Evolutionary conservation across 164 flowering plant species (phyloP).

Genomic region (Magnolia sinica): DNA sequence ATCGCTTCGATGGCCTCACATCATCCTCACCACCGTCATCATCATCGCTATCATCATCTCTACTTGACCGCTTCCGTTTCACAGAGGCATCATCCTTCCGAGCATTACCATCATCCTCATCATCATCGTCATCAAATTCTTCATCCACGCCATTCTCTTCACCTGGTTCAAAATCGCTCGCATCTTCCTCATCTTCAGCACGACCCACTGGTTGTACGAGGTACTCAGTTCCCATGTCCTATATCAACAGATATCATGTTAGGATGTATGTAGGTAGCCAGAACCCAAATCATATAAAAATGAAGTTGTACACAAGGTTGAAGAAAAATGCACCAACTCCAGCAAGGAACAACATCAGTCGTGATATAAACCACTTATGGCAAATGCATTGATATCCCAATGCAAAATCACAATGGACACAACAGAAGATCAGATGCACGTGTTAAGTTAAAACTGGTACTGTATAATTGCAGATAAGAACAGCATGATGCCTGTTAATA

Average conservation of each 20-base stretch:
- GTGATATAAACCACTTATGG: no score
- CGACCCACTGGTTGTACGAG: slow-evolving; percentile 60
- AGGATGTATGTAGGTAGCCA: no score
- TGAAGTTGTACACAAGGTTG: no score
- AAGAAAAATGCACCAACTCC: no score
- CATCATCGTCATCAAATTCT: slow-evolving; percentile 42
- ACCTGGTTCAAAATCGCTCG: slow-evolving; percentile 80
- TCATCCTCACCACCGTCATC: slow-evolving; percentile 62
- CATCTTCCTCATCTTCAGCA: slow-evolving; percentile 80
- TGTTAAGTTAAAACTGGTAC: no score
- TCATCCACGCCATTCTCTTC: slow-evolving; percentile 75
- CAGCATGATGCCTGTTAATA: no score
- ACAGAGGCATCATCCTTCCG: slow-evolving; percentile 49
- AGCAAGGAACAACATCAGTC: no score
- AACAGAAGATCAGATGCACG: no score
- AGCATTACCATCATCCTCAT: slow-evolving; percentile 35
- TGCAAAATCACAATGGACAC: no score
- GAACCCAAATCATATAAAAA: no score
- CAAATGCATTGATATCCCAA: no score
- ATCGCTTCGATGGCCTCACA: slow-evolving; percentile 80
- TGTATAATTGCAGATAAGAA: no score
- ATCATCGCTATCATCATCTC: slow-evolving; percentile 52
- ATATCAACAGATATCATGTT: background rate
- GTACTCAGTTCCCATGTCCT: slow-evolving; percentile 75
- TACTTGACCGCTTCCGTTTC: slow-evolving; percentile 54